Evolutionary conservation across 768 basidiomycete genomes (phyloP).

Genomic region (Lyophyllum shimeji): DNA sequence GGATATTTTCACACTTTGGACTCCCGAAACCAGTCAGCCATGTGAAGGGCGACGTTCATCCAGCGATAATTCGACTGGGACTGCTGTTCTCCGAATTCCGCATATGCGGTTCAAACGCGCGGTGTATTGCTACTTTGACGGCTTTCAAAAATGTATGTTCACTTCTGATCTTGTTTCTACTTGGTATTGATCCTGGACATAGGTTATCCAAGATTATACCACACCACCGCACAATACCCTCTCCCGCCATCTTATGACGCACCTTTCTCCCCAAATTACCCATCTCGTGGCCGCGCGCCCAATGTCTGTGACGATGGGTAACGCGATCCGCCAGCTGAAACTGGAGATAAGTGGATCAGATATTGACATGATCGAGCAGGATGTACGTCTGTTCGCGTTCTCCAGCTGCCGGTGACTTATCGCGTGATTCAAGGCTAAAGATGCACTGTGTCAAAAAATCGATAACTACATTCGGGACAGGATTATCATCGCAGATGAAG

Average conservation of each 20-base stretch:
- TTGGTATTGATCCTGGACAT: constrained; percentile 3
- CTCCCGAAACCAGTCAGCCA: constrained; percentile 59
- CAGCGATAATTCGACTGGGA: constrained; percentile 81
- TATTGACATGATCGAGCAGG: constrained; percentile 92
- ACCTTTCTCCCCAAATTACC: constrained; percentile 91
- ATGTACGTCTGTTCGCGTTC: constrained; percentile 49
- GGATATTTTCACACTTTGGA: constrained; percentile 87
- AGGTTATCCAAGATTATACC: constrained; percentile 91
- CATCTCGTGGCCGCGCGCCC: constrained; percentile 86
- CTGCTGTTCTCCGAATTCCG: constrained; percentile 90
- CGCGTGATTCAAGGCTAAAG: constrained; percentile 68
- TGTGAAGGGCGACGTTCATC: constrained; percentile 87
- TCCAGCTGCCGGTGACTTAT: constrained; percentile 4
- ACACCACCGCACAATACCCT: constrained; percentile 87
- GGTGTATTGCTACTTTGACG: constrained; percentile 89
- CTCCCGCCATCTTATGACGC: constrained; percentile 87
- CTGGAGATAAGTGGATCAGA: constrained; percentile 91
- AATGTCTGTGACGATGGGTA: constrained; percentile 93
- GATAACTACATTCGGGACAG: constrained; percentile 93
- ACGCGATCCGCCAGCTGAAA: constrained; percentile 92
- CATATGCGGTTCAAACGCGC: constrained; percentile 92
- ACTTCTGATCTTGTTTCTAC: constrained; percentile 10
- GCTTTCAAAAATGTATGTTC: constrained; percentile 85
- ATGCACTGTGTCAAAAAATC: constrained; percentile 78
- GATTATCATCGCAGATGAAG: constrained; percentile 89